A percentile compares a stretch with the other conserved stretches of the same genome.
Conservation (phyloP, 1,284 basidiomycete genomes). For the Malassezia slooffiae region DNA sequence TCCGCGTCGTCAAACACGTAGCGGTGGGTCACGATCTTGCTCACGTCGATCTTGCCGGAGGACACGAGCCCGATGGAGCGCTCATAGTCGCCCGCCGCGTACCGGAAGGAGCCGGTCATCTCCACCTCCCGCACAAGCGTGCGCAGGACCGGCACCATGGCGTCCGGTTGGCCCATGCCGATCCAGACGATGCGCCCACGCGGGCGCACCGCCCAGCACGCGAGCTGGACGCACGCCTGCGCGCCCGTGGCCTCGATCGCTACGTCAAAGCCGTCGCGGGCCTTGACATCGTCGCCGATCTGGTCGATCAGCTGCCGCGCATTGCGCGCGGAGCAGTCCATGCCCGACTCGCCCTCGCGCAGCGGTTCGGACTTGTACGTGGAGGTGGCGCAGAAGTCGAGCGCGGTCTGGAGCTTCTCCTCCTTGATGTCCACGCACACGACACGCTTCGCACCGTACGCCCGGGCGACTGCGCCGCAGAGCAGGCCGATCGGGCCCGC, state of each 20-base stretch:
- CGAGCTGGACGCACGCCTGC: constrained; percentile 43
- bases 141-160: constrained; percentile 50
- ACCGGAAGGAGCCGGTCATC: constrained; percentile 60
- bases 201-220: constrained; percentile 24
- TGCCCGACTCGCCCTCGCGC: constrained; percentile 29
- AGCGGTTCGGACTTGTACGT: constrained; percentile 55
- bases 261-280: constrained; percentile 52
- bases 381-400: constrained; percentile 75
- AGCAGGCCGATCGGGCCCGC: constrained; percentile 81
- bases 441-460: constrained; percentile 47
- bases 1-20: constrained; percentile 51
- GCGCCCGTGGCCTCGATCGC: constrained; percentile 56
- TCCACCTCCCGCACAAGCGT: constrained; percentile 28
- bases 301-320: constrained; percentile 49
- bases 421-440: constrained; percentile 60
- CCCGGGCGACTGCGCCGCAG: constrained; percentile 82
- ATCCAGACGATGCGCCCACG: constrained; percentile 50
- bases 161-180: constrained; percentile 48
- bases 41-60: constrained; percentile 52
- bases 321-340: constrained; percentile 51
- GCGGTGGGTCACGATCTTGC: constrained; percentile 54
- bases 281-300: constrained; percentile 49
- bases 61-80: constrained; percentile 53
- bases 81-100: constrained; percentile 62
- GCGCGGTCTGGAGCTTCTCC: constrained; percentile 73